Evolutionary conservation across 768 basidiomycete genomes (phyloP).

Genomic region (Neoboletus magnificus): DNA sequence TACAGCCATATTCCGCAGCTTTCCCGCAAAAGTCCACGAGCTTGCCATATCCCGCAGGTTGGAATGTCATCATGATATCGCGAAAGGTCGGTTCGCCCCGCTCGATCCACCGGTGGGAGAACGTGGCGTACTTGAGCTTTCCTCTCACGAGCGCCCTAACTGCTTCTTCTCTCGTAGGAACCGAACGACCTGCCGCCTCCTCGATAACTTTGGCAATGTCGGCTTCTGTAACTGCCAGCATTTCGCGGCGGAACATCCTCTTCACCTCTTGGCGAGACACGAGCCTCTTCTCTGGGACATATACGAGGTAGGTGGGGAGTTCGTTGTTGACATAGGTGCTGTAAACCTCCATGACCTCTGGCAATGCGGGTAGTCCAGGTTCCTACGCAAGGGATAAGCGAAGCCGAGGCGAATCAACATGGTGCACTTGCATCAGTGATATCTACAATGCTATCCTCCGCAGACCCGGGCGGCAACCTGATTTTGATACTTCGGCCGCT

Average conservation of each 20-base stretch:
- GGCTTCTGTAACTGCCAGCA: conserved; percentile 24
- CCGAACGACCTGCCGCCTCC: conserved; percentile 21
- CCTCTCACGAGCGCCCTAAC: conserved; percentile 19
- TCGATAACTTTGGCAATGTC: conserved; percentile 18
- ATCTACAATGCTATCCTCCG: neutral
- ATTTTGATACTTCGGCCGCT: conserved; percentile 23
- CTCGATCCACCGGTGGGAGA: conserved; percentile 32
- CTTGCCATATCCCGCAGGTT: conserved; percentile 26
- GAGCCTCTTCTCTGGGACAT: conserved; percentile 25
- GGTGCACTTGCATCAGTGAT: conserved; percentile 8
- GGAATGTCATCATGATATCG: conserved; percentile 30
- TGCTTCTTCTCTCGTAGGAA: conserved; percentile 28
- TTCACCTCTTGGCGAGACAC: conserved; percentile 32
- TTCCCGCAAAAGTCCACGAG: conserved; percentile 25
- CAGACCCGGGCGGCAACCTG: conserved; percentile 17
- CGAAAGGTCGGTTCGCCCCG: conserved; percentile 30
- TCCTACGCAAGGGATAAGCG: conserved; percentile 12
- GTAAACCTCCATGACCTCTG: conserved; percentile 25
- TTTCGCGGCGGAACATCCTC: conserved; percentile 27
- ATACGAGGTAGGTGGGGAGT: conserved; percentile 27
- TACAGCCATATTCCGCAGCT: conserved; percentile 27
- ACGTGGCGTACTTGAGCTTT: conserved; percentile 28
- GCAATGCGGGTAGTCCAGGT: conserved; percentile 11
- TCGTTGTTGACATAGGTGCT: conserved; percentile 28
- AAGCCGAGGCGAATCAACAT: neutral